phyloP scores from a whole-genome alignment of 495 filamentous ascomycete species.

The Penicillium goetzii region DNA sequence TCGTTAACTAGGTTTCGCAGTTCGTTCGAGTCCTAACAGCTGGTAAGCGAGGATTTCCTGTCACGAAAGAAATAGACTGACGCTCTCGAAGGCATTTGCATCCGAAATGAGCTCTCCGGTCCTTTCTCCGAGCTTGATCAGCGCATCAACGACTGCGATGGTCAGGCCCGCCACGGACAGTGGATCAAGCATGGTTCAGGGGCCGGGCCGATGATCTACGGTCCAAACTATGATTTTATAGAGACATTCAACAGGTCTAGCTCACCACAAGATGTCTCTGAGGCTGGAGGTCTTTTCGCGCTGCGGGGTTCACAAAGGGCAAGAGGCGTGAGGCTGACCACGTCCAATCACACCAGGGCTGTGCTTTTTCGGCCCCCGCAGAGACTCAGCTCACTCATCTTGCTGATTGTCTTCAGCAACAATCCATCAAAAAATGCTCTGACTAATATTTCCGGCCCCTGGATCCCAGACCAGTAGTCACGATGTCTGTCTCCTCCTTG shows the following conservation, averaged over 20 bases:
- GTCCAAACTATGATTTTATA: neutral
- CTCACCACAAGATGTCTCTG: neutral
- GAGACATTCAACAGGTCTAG: neutral
- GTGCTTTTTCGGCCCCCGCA: neutral
- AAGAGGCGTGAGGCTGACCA: neutral
- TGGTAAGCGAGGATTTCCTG: neutral
- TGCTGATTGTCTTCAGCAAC: neutral
- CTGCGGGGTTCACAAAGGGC: neutral
- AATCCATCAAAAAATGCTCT: neutral
- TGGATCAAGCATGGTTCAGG: constrained; percentile 6
- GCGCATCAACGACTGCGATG: constrained; percentile 6
- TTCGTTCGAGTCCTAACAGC: constrained; percentile 5
- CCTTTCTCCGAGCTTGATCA: constrained; percentile 11
- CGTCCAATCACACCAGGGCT: constrained; percentile 2
- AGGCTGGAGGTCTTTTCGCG: neutral
- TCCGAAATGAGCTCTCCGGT: constrained; percentile 1
- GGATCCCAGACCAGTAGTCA: neutral
- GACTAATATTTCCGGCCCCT: neutral
- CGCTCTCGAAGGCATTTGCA: constrained; percentile 10
- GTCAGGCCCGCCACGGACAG: constrained; percentile 8
- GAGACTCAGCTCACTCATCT: neutral
- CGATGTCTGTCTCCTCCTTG: constrained; percentile 4
- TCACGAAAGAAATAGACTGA: neutral
- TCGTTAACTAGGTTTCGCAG: constrained; percentile 6
- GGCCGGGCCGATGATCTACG: neutral